Conservation (phyloP, 2,329 filamentous ascomycete species). For the Phyllachora maydis region DNA sequence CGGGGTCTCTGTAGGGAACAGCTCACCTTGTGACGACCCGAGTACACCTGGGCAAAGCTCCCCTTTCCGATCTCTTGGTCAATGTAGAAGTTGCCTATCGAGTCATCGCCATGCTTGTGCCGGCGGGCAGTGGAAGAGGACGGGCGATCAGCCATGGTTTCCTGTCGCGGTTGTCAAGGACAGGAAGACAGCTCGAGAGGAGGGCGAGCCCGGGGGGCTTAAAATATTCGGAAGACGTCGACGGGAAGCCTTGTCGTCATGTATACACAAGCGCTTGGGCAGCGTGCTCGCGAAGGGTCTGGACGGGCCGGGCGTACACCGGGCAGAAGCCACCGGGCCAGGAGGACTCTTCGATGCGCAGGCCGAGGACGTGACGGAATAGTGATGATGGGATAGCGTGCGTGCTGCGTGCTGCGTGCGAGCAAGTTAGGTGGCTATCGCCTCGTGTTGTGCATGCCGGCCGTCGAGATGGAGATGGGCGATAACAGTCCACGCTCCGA, state of each 20-base stretch:
- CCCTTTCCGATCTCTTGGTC: constrained; percentile 88
- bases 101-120: constrained; percentile 12
- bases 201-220: constrained; percentile 10
- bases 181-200: constrained; percentile 8
- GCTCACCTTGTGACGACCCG: constrained; percentile 61
- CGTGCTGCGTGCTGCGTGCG: too few relatives aligned
- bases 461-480: too few relatives aligned
- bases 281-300: too few relatives aligned
- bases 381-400: too few relatives aligned
- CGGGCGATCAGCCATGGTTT: constrained; percentile 9
- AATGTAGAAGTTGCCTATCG: constrained; percentile 58
- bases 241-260: constrained; percentile 10
- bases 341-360: too few relatives aligned
- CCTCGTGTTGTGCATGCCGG: too few relatives aligned
- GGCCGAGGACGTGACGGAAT: too few relatives aligned
- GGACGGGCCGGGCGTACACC: too few relatives aligned
- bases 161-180: constrained; percentile 8
- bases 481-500: too few relatives aligned
- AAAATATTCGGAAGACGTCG: constrained; percentile 9
- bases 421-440: too few relatives aligned
- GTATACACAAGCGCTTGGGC: constrained; percentile 10
- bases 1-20: constrained; percentile 6
- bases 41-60: constrained; percentile 91
- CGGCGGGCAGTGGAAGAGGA: constrained; percentile 8
- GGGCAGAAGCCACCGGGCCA: too few relatives aligned